A percentile compares a stretch with the other conserved stretches of the same genome.
Evolutionary conservation across 768 basidiomycete genomes (phyloP).

Genomic region (Pleurotus tuoliensis): DNA sequence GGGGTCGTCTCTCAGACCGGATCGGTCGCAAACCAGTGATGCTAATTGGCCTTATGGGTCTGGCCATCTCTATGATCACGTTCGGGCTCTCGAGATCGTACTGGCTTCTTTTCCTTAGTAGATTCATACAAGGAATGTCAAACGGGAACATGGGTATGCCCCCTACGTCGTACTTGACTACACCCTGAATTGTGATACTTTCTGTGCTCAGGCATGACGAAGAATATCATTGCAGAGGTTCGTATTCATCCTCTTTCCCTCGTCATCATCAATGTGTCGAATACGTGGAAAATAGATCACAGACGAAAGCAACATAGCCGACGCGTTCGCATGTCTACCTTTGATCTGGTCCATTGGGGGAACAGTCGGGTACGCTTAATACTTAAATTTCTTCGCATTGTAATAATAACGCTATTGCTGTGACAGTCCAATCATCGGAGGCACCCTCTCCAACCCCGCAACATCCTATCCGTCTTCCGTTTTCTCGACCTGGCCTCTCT

Average conservation of each 20-base stretch:
- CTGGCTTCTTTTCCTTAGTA: slow-evolving; percentile 24
- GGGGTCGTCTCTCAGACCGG: slow-evolving; percentile 59
- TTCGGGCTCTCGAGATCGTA: slow-evolving; percentile 30
- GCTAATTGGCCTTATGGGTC: slow-evolving; percentile 27
- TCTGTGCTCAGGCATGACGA: slow-evolving; percentile 14
- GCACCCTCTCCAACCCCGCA: slow-evolving; percentile 26
- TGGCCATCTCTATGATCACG: slow-evolving; percentile 23
- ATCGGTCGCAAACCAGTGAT: slow-evolving; percentile 57
- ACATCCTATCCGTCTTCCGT: slow-evolving; percentile 17
- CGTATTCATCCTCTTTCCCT: not conserved
- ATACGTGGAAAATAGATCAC: slow-evolving; percentile 8
- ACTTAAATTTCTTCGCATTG: slow-evolving; percentile 17
- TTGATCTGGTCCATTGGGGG: slow-evolving; percentile 18
- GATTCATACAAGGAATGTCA: slow-evolving; percentile 28
- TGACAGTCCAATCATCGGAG: slow-evolving; percentile 26
- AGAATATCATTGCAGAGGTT: slow-evolving; percentile 19
- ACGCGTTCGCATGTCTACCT: slow-evolving; percentile 21
- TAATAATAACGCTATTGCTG: not conserved
- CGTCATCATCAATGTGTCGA: not conserved
- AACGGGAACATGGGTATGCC: slow-evolving; percentile 36
- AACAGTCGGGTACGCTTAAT: slow-evolving; percentile 14
- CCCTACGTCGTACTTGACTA: not conserved
- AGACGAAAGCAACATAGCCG: slow-evolving; percentile 18
- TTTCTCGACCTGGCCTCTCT: slow-evolving; percentile 13
- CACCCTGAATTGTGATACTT: not conserved